Base-by-base conservation (phyloP, 169 alveolate species). In the Plasmodium vivax region DNA sequence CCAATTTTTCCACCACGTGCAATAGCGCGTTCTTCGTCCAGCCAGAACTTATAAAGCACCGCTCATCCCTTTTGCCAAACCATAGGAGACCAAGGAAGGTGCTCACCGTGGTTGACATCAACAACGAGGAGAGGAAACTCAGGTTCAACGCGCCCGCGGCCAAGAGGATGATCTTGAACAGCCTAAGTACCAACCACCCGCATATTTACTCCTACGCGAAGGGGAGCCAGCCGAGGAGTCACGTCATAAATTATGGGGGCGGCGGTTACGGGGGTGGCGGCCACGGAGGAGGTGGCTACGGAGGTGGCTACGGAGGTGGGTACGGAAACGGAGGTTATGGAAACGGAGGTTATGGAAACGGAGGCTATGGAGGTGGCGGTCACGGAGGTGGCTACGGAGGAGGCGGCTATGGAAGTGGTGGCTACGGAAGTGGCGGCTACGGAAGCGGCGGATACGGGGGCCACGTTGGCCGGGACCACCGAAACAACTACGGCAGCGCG, bases 121-220 rank as follows among this genome's bases (percentile, higher is more conserved):
- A 90, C 73, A 90, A 90, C 54, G 94, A 90, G 83, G 94, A 90
- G 38, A 90, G 94, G 23, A 90, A 90, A 71, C 91, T 68, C 19
- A 56, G 94, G 41, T 90, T 90, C 54, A 90, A 90, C 47, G 94
- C 94, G 27, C 84, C 94, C 27, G 94, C 94, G 12, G 94, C 94
- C 19, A 90, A 45, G 51, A 80, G 92, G 43, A 90, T 90, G 94
- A 90, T 90, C 74, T 34, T 90, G 54, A 90, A 90, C 56, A 90
- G 94, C 74, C 56, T 90, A 82, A 90, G 94, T 71, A 36, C 68
- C 3, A 90, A 90, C 47, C 94, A 90, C 54, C 94, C 94, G 1
- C 92, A 90, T n/a, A 90, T 90, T 41, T 90, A 82, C 54, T 81
- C 83, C 23, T 90, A 45, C 54, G 6, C 91, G 19, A 90, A 68